Conservation (phyloP, 148 eudicot genomes). For the Selenicereus undatus region DNA sequence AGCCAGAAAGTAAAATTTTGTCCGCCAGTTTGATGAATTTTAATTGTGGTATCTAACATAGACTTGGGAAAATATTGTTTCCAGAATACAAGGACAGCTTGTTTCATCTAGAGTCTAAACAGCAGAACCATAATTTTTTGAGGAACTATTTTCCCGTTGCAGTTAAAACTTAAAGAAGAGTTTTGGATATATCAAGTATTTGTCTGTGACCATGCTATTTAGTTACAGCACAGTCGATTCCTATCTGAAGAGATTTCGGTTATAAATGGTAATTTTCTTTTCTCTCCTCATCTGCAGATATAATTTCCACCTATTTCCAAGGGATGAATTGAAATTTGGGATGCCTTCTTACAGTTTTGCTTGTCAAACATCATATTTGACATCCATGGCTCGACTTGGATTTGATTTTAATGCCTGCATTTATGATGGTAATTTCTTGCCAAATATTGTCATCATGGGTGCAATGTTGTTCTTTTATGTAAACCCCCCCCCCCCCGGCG, state of each 20-base stretch:
- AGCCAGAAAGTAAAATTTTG: no score
- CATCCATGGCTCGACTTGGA: conserved; percentile 84
- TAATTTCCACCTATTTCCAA: conserved; percentile 91
- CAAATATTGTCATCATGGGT: not conserved
- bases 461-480: not conserved
- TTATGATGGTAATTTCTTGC: conserved; percentile 55
- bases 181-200: not conserved
- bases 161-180: not conserved
- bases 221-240: not conserved
- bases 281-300: conserved; percentile 48
- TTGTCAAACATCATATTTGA: conserved; percentile 84
- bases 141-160: not conserved
- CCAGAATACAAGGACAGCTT: not conserved
- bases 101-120: not conserved
- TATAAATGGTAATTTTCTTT: not conserved
- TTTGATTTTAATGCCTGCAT: conserved; percentile 95
- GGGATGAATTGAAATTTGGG: conserved; percentile 77
- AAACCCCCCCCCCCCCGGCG: no score
- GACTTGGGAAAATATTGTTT: no score
- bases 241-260: not conserved
- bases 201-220: not conserved
- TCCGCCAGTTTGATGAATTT: no score
- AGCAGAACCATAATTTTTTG: not conserved
- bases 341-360: conserved; percentile 89
- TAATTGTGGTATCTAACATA: no score